phyloP scores from a whole-genome alignment of 208 protist genomes.

The Trypanosomatidae sp. region DNA sequence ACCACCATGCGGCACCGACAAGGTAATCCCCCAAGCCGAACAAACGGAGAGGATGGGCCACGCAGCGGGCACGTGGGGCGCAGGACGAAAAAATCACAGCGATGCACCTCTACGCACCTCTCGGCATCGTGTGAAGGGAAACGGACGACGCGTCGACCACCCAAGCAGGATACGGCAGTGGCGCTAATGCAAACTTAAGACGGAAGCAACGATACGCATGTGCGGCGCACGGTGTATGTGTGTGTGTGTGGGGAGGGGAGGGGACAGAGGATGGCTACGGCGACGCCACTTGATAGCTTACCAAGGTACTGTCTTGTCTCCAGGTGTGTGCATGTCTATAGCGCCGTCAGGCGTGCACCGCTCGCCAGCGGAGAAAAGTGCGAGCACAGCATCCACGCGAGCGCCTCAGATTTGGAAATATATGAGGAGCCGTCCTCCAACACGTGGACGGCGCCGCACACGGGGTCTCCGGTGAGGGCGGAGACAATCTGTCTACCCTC shows the following conservation, averaged over 20 bases:
- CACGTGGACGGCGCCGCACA: constrained; percentile 53
- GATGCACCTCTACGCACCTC: no score
- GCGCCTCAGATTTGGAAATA: constrained; percentile 64
- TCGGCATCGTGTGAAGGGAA: no score
- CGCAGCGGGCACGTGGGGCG: background rate
- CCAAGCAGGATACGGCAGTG: no score
- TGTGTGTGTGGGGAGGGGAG: background rate
- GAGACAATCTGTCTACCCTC: constrained; percentile 63
- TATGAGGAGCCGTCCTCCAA: constrained; percentile 65
- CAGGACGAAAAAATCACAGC: no score
- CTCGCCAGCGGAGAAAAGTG: constrained; percentile 79
- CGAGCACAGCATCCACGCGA: constrained; percentile 80
- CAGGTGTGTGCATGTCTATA: constrained; percentile 29
- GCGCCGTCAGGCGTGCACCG: constrained; percentile 45
- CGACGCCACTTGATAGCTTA: background rate
- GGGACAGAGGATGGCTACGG: background rate
- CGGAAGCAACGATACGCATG: no score
- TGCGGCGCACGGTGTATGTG: no score
- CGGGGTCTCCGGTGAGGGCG: constrained; percentile 40
- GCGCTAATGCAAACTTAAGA: no score
- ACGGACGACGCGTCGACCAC: no score
- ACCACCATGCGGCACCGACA: background rate
- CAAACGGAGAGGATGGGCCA: background rate
- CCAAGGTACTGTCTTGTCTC: background rate
- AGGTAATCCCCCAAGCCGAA: background rate